Percentiles rank a stretch among this genome's conserved stretches.
These are phyloP conservation scores for Ogataea ganodermae DNA, from an alignment of 805 yeast genomes.

Conservation along the genomic window DNA sequence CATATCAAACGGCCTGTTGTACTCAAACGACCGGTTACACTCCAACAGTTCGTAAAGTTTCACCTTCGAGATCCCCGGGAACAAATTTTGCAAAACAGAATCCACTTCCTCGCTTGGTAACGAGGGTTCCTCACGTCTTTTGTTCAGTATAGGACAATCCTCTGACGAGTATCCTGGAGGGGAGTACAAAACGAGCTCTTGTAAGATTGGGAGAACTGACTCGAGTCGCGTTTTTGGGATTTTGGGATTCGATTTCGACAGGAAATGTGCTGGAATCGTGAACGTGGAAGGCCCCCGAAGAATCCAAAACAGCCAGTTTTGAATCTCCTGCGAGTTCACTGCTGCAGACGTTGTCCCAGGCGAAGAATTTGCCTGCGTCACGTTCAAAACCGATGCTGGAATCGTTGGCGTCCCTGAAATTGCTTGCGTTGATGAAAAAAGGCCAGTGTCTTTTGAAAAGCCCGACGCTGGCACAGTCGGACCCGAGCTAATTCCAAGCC, in stretches of 20 bases:
- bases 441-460: conserved; percentile 16
- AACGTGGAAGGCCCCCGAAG: conserved; percentile 62
- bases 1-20: conserved; percentile 28
- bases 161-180: conserved; percentile 16
- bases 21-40: conserved; percentile 10
- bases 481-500: conserved; percentile 39
- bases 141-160: conserved; percentile 9
- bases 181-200: conserved; percentile 32
- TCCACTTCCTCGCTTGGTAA: conserved; percentile 26
- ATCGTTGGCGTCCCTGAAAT: conserved; percentile 45
- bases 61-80: conserved; percentile 31
- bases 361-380: conserved; percentile 11
- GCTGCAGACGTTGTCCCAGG: conserved; percentile 15
- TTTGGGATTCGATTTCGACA: conserved; percentile 37
- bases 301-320: conserved; percentile 70
- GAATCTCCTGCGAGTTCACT: conserved; percentile 33
- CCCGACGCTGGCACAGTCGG: conserved; percentile 13
- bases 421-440: conserved; percentile 37
- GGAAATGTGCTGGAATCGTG: conserved; percentile 59
- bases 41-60: conserved; percentile 30
- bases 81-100: conserved; percentile 21
- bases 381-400: conserved; percentile 29
- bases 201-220: conserved; percentile 34
- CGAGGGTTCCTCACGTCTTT: conserved; percentile 25
- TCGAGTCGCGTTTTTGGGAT: conserved; percentile 26